Conservation (phyloP, 2,329 filamentous ascomycete genomes). For the Stagonosporopsis tanaceti region DNA sequence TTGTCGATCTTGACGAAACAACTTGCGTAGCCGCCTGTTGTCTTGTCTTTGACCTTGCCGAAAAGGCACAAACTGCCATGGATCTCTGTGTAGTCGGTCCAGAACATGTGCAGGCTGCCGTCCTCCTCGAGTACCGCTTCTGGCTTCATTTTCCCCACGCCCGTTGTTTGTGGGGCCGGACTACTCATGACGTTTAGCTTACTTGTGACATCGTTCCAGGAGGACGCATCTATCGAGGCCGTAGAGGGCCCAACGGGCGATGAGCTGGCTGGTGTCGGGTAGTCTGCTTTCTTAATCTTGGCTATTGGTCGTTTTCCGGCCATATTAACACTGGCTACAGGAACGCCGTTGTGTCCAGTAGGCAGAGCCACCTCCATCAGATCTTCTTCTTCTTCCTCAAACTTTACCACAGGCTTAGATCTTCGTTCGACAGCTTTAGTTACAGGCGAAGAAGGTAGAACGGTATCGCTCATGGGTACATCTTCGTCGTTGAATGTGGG, state of each 20-base stretch:
- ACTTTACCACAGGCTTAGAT: conserved; percentile 61
- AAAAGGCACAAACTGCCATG: conserved; percentile 93
- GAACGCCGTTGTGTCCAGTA: conserved; percentile 69
- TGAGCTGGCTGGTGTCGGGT: conserved; percentile 77
- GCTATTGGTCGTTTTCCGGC: conserved; percentile 79
- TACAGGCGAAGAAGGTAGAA: conserved; percentile 82
- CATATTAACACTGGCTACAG: conserved; percentile 80
- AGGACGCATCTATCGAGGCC: conserved; percentile 71
- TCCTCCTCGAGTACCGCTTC: conserved; percentile 92
- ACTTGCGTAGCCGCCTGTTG: conserved; percentile 79
- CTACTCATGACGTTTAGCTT: conserved; percentile 86
- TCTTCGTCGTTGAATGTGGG: conserved; percentile 67
- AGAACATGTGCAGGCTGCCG: conserved; percentile 92
- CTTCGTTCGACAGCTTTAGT: conserved; percentile 80
- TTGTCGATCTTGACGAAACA: conserved; percentile 98
- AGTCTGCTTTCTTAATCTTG: conserved; percentile 71
- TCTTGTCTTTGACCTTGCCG: conserved; percentile 93
- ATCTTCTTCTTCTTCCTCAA: conserved; percentile 75
- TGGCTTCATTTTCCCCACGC: conserved; percentile 81
- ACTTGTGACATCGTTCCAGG: conserved; percentile 87
- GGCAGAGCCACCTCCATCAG: conserved; percentile 87
- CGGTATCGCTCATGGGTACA: conserved; percentile 83
- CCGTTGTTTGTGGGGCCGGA: conserved; percentile 68
- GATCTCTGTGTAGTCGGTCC: conserved; percentile 94
- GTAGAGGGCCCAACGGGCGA: conserved; percentile 72